A percentile compares a stretch with the other conserved stretches of the same genome.
phyloP scores from a whole-genome alignment of 2,329 filamentous ascomycete genomes.

The Hypoxylon sp. region DNA sequence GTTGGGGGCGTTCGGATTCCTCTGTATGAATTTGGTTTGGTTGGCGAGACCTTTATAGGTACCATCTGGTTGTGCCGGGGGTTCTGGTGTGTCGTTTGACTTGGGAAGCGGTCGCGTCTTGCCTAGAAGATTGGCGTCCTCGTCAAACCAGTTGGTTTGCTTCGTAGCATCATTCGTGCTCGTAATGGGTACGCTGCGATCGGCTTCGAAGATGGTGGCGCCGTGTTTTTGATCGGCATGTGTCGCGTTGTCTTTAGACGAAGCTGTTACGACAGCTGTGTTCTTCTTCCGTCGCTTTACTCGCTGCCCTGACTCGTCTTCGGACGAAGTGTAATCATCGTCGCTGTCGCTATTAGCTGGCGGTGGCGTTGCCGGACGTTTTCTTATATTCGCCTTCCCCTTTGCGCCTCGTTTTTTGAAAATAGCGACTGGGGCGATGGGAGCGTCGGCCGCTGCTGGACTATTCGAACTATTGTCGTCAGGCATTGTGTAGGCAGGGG shows the following conservation, averaged over 20 bases:
- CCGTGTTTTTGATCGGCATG: conserved; percentile 59
- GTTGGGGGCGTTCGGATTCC: conserved; percentile 80
- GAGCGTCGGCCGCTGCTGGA: conserved; percentile 44
- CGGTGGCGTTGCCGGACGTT: conserved; percentile 84
- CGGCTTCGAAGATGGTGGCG: conserved; percentile 70
- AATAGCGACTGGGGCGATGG: conserved; percentile 69
- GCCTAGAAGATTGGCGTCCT: conserved; percentile 74
- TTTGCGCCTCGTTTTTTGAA: conserved; percentile 92
- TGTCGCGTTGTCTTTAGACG: conserved; percentile 65
- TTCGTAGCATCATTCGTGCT: conserved; percentile 90
- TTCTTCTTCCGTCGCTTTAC: conserved; percentile 85
- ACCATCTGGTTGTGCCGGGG: conserved; percentile 65
- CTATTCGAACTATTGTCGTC: conserved; percentile 34
- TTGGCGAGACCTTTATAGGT: conserved; percentile 84
- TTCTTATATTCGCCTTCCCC: conserved; percentile 82
- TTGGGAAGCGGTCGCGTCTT: conserved; percentile 63
- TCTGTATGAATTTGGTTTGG: conserved; percentile 81
- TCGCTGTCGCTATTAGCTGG: conserved; percentile 71
- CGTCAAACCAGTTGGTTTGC: conserved; percentile 89
- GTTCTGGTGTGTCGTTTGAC: conserved; percentile 43
- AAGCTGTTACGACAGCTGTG: conserved; percentile 75
- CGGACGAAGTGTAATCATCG: conserved; percentile 77
- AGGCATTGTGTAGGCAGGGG: conserved; percentile 35
- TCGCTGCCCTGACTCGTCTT: conserved; percentile 81
- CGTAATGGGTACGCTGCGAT: conserved; percentile 74